Conservation (phyloP, 2,329 filamentous ascomycete genomes). For the Coleophoma cylindrospora region DNA sequence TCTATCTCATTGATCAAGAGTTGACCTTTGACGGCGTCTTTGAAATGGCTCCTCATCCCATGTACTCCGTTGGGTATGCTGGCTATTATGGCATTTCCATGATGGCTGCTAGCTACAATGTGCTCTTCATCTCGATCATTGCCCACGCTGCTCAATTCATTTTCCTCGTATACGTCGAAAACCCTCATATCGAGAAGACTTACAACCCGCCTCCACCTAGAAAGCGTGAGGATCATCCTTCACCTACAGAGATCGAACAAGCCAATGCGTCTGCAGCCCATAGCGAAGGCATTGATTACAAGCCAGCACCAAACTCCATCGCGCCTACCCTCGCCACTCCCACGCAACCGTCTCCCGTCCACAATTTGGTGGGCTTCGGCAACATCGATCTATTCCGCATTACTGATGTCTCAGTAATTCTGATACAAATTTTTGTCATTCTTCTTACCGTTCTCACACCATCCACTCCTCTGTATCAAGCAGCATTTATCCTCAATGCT, state of each 20-base stretch:
- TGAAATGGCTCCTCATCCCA: constrained; percentile 96
- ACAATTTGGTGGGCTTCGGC: constrained; percentile 75
- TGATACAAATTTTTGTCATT: constrained; percentile 73
- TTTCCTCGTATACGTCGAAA: constrained; percentile 88
- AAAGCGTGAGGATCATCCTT: constrained; percentile 34
- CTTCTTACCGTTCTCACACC: constrained; percentile 72
- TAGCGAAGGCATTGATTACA: constrained; percentile 26
- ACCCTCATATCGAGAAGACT: constrained; percentile 95
- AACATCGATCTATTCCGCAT: constrained; percentile 88
- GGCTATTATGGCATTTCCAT: constrained; percentile 98
- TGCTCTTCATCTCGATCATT: constrained; percentile 92
- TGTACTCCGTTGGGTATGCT: constrained; percentile 98
- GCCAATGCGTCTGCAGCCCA: constrained; percentile 28
- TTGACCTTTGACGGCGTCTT: constrained; percentile 98
- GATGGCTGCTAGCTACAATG: constrained; percentile 96
- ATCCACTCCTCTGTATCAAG: constrained; percentile 68
- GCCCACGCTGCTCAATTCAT: constrained; percentile 92
- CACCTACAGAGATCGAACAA: constrained; percentile 25
- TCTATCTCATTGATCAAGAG: constrained; percentile 96
- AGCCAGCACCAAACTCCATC: constrained; percentile 3
- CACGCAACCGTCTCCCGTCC: constrained; percentile 61
- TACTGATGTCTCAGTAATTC: constrained; percentile 74
- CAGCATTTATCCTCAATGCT: constrained; percentile 77
- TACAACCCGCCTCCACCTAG: constrained; percentile 86
- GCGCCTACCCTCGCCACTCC: constrained; percentile 33